A percentile compares a stretch with the other conserved stretches of the same genome.
Evolutionary conservation across 306 rosid genomes (phyloP).

Genomic region (Glycine latifolia): DNA sequence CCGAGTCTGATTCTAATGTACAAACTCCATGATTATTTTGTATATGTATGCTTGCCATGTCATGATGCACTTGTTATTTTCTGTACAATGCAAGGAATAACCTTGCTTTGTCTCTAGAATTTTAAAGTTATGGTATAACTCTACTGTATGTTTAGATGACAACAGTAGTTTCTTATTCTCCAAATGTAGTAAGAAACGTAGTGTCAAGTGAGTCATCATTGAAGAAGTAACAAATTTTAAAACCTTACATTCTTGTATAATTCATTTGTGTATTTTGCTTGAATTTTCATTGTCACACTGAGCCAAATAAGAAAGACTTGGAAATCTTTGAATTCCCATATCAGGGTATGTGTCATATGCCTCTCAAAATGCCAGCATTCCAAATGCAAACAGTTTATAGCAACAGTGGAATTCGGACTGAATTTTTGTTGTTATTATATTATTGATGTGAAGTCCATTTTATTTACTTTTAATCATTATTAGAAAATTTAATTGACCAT

Average conservation of each 20-base stretch:
- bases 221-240: neutral
- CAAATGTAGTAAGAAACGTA: neutral
- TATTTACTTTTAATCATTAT: too few relatives aligned
- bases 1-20: slow-evolving; percentile 62
- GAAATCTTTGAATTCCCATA: neutral
- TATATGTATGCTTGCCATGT: neutral
- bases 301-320: neutral
- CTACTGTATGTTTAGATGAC: neutral
- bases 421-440: too few relatives aligned
- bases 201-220: slow-evolving; percentile 13
- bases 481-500: too few relatives aligned
- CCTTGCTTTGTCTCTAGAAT: slow-evolving; percentile 2
- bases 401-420: neutral
- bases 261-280: neutral
- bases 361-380: neutral
- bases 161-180: slow-evolving; percentile 2
- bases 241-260: neutral
- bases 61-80: neutral
- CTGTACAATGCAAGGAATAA: neutral
- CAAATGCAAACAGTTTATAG: neutral
- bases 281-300: neutral
- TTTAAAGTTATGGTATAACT: neutral
- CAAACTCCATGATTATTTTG: slow-evolving; percentile 56
- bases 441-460: too few relatives aligned
- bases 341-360: neutral